phyloP scores from a whole-genome alignment of 2,329 filamentous ascomycete genomes.

The Ophiostoma pallidulum region DNA sequence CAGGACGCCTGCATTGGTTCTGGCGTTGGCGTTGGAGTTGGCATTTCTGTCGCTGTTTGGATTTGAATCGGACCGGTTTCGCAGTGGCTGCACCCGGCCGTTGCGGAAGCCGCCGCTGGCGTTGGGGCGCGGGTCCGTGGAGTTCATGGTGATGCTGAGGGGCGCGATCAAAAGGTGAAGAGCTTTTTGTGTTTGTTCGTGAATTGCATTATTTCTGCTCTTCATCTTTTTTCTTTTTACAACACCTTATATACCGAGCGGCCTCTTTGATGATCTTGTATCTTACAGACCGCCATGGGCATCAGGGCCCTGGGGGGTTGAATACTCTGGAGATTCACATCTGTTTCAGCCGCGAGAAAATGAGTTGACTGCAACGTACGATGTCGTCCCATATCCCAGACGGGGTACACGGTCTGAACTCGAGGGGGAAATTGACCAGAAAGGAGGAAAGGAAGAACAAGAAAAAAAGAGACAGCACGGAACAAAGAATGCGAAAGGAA shows the following conservation, averaged over 20 bases:
- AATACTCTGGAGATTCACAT: slow-evolving; percentile 6
- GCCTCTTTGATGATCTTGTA: no score
- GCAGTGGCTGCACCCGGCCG: slow-evolving; percentile 6
- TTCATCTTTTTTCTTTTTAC: not conserved
- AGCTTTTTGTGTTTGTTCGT: not conserved
- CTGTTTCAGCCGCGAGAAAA: slow-evolving; percentile 9
- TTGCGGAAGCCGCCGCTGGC: slow-evolving; percentile 1
- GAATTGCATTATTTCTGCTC: no score
- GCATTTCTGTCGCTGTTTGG: not conserved
- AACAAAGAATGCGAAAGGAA: no score
- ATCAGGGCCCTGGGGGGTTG: not conserved
- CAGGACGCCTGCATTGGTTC: not conserved
- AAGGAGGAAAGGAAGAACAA: not conserved
- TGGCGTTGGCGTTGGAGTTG: not conserved
- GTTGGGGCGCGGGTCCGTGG: slow-evolving; percentile 12
- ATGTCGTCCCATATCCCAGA: slow-evolving; percentile 10
- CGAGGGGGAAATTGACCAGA: not conserved
- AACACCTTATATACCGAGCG: no score
- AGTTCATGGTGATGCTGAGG: slow-evolving; percentile 14
- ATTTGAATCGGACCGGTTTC: slow-evolving; percentile 4
- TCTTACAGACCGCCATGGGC: no score
- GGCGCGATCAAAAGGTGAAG: no score
- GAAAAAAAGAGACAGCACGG: not conserved
- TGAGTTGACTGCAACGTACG: slow-evolving; percentile 12
- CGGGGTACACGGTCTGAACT: not conserved